phyloP scores from a whole-genome alignment of 1,284 basidiomycete species.

The Malassezia globosa region DNA sequence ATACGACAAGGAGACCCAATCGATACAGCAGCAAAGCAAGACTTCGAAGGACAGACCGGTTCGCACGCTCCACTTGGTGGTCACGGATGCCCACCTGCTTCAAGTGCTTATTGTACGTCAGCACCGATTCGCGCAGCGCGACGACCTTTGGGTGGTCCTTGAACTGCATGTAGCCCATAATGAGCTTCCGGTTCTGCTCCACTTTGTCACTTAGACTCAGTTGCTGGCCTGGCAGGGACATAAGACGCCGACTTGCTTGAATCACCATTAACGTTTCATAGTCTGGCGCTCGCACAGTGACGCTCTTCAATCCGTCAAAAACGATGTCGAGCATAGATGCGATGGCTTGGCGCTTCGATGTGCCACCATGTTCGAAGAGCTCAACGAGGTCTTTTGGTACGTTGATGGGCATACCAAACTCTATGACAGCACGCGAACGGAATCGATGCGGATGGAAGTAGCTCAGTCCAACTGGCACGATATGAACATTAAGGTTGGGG shows the following conservation, averaged over 20 bases:
- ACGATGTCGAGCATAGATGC: slow-evolving; percentile 79
- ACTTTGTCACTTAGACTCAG: slow-evolving; percentile 91
- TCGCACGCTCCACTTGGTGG: slow-evolving; percentile 77
- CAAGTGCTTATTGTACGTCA: slow-evolving; percentile 82
- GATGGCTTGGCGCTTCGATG: slow-evolving; percentile 79
- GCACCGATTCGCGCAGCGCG: slow-evolving; percentile 68
- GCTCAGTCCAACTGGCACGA: slow-evolving; percentile 46
- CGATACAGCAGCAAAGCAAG: slow-evolving; percentile 76
- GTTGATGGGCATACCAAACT: slow-evolving; percentile 84
- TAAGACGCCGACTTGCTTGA: slow-evolving; percentile 86
- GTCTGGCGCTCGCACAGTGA: slow-evolving; percentile 89
- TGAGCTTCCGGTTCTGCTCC: slow-evolving; percentile 84
- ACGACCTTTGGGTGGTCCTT: slow-evolving; percentile 84
- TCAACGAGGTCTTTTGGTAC: slow-evolving; percentile 74
- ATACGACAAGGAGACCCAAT: slow-evolving; percentile 65
- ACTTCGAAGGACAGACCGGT: slow-evolving; percentile 63
- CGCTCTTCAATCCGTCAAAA: slow-evolving; percentile 91
- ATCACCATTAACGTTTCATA: slow-evolving; percentile 97
- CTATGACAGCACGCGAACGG: slow-evolving; percentile 60
- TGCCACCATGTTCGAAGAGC: slow-evolving; percentile 81
- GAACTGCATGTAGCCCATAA: slow-evolving; percentile 83
- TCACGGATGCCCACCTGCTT: slow-evolving; percentile 91
- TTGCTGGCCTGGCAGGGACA: slow-evolving; percentile 88
- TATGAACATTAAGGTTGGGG: slow-evolving; percentile 37
- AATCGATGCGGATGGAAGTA: slow-evolving; percentile 48